These are phyloP conservation scores for Zea luxurians DNA, from an alignment of 176 grass and related monocot genomes.

Conservation along the genomic window DNA sequence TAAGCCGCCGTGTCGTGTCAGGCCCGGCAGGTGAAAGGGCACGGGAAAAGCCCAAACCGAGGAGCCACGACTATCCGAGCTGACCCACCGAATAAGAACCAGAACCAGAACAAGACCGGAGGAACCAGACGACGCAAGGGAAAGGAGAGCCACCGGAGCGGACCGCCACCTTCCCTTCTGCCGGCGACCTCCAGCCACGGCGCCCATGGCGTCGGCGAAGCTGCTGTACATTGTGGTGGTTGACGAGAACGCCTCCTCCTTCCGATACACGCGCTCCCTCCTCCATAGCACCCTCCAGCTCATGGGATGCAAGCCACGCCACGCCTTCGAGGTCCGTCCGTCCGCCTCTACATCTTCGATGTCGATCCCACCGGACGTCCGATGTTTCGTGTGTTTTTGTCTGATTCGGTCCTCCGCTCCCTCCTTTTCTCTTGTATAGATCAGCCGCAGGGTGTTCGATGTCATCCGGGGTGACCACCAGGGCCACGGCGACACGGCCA, in stretches of 20 bases:
- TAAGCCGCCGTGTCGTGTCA: background rate
- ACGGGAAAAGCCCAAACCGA: background rate
- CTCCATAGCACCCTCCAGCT: slow-evolving; percentile 84
- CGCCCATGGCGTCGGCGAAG: slow-evolving; percentile 41
- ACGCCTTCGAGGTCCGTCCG: slow-evolving; percentile 72
- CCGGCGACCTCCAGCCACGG: slow-evolving; percentile 1
- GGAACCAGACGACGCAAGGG: background rate
- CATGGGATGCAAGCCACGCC: slow-evolving; percentile 92
- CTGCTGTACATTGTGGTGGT: slow-evolving; percentile 83
- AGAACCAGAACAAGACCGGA: background rate
- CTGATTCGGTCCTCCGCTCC: slow-evolving; percentile 2
- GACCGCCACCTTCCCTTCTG: slow-evolving; percentile 20
- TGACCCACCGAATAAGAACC: slow-evolving; percentile 12
- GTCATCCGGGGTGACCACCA: slow-evolving; percentile 49
- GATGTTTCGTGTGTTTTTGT: background rate
- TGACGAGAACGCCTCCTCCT: slow-evolving; percentile 57
- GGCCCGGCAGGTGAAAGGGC: background rate
- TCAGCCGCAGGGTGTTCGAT: slow-evolving; percentile 66
- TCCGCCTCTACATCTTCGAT: too few relatives aligned
- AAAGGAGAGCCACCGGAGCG: background rate
- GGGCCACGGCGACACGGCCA: slow-evolving; percentile 10
- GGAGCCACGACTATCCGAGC: background rate
- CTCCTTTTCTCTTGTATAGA: slow-evolving; percentile 34
- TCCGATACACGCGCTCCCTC: slow-evolving; percentile 88
- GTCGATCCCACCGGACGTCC: background rate